Evolutionary conservation across 768 basidiomycete genomes (phyloP), one percentile per base, ranked within the genome.

Genomic region (Hortiboletus campestris): DNA sequence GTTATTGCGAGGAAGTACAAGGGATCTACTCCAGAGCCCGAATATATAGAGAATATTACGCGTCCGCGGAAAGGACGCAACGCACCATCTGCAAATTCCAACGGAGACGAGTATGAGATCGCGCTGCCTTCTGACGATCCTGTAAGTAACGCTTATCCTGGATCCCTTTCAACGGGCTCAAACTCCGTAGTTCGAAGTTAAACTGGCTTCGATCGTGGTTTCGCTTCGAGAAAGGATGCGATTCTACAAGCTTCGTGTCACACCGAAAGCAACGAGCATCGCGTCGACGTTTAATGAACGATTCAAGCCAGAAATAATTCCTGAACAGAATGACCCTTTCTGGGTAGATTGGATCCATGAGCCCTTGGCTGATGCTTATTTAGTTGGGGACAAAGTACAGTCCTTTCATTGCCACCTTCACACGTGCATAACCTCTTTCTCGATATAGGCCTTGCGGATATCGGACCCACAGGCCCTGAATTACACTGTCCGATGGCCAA

Each of bases 221-320:
- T 90, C 90, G 4, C 77, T 93, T 40, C 83, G 89, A 25, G 90
- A 91, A 51, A 77, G 90, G 49, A 91, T 92, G 90, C 80, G 85
- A 31, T 92, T 92, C 68, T 92, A 92, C 72, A 91, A 91, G 69
- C 76, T 91, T 53, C 81, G 80, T 49, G 87, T 85, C 51, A 92
- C 84, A 22, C 86, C 78, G 20, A 88, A 84, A 68, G 88, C 84
- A 40, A 81, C 82, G 7, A 77, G 75, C 46, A 85, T 89, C 42
- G 89, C 88, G 1, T 82, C 85, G 6, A 84, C 81, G 12, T 93
- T 88, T 71, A 97, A 96, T 66, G 84, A 84, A 55, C 85, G 86
- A 56, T 91, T 93, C 69, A 83, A 84, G 66, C 88, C 92, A 3
- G 91, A 95, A 66, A 82, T 82, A n/a, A 91, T 98, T 36, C 80